Evolutionary conservation across 2,329 filamentous ascomycete species (phyloP).

Genomic region (Neophaeococcomyces aloes): DNA sequence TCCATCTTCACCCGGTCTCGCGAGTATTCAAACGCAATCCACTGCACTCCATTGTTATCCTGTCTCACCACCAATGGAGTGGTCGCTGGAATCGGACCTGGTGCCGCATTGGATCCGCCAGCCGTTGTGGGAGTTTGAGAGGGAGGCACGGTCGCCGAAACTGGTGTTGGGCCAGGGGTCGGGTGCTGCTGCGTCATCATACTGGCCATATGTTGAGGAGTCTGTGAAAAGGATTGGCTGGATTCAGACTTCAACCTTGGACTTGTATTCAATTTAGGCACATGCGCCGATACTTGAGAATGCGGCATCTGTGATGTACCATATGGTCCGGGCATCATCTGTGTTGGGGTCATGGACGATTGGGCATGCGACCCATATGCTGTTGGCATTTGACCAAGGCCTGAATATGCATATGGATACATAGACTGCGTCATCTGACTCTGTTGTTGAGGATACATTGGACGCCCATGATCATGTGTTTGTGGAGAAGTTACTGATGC

Average conservation of each 20-base stretch:
- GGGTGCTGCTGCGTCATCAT: constrained; percentile 31
- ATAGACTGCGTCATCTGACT: too few species aligned
- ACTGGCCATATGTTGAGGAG: constrained; percentile 36
- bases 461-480: constrained; percentile 60
- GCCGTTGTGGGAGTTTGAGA: constrained; percentile 40
- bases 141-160: constrained; percentile 53
- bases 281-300: constrained; percentile 29
- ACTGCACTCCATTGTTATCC: constrained; percentile 93
- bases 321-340: constrained; percentile 45
- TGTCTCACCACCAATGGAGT: constrained; percentile 89
- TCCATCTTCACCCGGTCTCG: constrained; percentile 98
- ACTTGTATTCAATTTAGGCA: constrained; percentile 52
- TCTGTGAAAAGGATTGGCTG: constrained; percentile 20
- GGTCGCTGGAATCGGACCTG: constrained; percentile 91
- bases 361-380: too few species aligned
- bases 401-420: too few species aligned
- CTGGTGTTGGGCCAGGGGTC: constrained; percentile 28
- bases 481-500: constrained; percentile 85
- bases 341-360: constrained; percentile 33
- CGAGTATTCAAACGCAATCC: constrained; percentile 98
- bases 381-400: too few species aligned
- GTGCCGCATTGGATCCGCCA: constrained; percentile 64
- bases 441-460: too few species aligned
- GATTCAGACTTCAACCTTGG: constrained; percentile 31
- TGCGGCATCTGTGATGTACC: constrained; percentile 33